Conservation (phyloP, 2,329 filamentous ascomycete species). For the Fusarium verrucosum region DNA sequence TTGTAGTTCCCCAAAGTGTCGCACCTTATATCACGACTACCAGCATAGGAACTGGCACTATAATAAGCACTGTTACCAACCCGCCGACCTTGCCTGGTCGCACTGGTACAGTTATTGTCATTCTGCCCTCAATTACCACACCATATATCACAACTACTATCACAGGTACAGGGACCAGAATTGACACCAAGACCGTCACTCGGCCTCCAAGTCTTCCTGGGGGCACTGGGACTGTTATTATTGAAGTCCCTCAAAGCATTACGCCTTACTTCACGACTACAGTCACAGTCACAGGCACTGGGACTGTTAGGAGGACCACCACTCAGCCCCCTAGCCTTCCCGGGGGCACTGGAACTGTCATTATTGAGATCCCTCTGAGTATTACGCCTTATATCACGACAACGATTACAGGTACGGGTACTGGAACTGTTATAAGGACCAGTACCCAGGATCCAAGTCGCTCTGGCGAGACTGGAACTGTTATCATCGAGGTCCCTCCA, state of each 20-base stretch:
- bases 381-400: not conserved
- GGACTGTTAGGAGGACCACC: not conserved
- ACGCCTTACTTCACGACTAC: not conserved
- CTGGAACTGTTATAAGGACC: not conserved
- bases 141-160: not conserved
- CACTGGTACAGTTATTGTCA: not conserved
- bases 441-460: not conserved
- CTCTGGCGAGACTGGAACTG: not conserved
- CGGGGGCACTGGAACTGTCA: not conserved
- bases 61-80: not conserved
- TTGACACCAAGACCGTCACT: rapidly evolving
- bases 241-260: not conserved
- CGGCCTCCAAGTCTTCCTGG: not conserved
- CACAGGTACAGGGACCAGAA: not conserved
- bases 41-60: not conserved
- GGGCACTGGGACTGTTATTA: not conserved
- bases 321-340: not conserved
- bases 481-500: not conserved
- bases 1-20: not conserved
- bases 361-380: not conserved
- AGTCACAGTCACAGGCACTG: not conserved
- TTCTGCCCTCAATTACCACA: not conserved
- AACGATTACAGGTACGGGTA: not conserved
- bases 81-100: not conserved
- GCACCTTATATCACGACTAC: not conserved